A percentile compares a stretch with the other conserved stretches of the same genome.
phyloP scores from a whole-genome alignment of 2,329 filamentous ascomycete species.

The Zarea fungicola region DNA sequence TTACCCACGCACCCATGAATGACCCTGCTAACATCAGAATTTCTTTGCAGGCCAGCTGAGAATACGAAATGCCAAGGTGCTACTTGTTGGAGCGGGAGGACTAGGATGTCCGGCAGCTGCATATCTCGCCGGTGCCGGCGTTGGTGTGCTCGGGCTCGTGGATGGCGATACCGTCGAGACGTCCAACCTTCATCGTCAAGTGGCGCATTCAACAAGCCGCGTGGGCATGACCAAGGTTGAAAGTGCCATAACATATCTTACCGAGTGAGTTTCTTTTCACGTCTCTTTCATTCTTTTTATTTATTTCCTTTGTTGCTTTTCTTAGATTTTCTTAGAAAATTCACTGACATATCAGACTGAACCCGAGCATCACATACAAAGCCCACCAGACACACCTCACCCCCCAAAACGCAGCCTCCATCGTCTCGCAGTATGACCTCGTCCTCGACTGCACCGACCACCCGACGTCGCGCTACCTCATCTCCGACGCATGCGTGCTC shows the following conservation, averaged over 20 bases:
- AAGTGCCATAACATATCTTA: slow-evolving; percentile 60
- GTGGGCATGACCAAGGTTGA: slow-evolving; percentile 77
- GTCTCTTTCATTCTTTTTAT: no score
- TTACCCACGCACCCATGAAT: no score
- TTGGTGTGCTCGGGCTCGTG: slow-evolving; percentile 76
- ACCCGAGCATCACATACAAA: slow-evolving; percentile 63
- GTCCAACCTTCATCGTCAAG: slow-evolving; percentile 90
- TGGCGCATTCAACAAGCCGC: slow-evolving; percentile 67
- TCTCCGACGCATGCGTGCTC: slow-evolving; percentile 84
- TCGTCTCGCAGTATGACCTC: slow-evolving; percentile 69
- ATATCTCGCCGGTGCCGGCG: slow-evolving; percentile 87
- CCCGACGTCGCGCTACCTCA: slow-evolving; percentile 83
- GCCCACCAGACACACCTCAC: slow-evolving; percentile 61
- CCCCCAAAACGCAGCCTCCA: slow-evolving; percentile 59
- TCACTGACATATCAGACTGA: slow-evolving; percentile 52
- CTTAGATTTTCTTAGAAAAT: no score
- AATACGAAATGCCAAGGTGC: slow-evolving; percentile 63
- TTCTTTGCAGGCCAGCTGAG: slow-evolving; percentile 64
- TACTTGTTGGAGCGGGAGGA: slow-evolving; percentile 83
- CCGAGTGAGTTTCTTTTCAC: slow-evolving; percentile 44
- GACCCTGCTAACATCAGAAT: slow-evolving; percentile 2
- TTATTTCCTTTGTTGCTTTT: no score
- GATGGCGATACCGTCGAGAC: slow-evolving; percentile 84
- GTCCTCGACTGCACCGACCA: slow-evolving; percentile 95
- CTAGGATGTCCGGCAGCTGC: slow-evolving; percentile 86